A percentile compares a stretch with the other conserved stretches of the same genome.
phyloP scores from a whole-genome alignment of 257 asterid genomes.

The Ajuga chamaepitys region DNA sequence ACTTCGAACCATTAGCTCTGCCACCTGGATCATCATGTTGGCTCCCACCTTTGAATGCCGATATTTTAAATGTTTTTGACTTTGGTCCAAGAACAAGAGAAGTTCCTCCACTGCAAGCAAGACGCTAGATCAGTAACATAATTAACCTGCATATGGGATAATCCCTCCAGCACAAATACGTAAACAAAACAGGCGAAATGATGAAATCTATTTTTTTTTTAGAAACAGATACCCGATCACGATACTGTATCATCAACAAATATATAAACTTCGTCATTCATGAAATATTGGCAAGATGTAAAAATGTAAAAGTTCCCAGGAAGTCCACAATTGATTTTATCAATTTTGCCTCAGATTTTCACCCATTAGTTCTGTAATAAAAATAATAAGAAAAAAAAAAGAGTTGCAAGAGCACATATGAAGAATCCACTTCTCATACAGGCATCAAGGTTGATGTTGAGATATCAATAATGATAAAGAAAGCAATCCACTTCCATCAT shows the following conservation, averaged over 20 bases:
- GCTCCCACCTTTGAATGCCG: conserved; percentile 67
- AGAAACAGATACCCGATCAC: background rate
- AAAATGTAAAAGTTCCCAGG: background rate
- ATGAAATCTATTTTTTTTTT: too few species aligned
- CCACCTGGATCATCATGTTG: conserved; percentile 56
- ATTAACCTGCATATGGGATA: conserved; percentile 4
- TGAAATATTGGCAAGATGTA: background rate
- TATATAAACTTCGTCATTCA: background rate
- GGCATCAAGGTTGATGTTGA: background rate
- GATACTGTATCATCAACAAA: background rate
- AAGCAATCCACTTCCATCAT: background rate
- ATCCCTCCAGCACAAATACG: background rate
- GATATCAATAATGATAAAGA: background rate
- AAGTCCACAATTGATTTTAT: background rate
- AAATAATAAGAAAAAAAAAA: too few species aligned
- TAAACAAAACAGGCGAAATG: too few species aligned
- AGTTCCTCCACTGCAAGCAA: conserved; percentile 49
- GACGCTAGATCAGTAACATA: conserved; percentile 17
- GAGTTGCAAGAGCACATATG: background rate
- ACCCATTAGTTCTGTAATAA: too few species aligned
- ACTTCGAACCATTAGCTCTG: conserved; percentile 54
- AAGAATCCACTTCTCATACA: too few species aligned
- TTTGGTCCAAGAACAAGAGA: conserved; percentile 45
- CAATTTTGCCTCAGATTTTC: too few species aligned
- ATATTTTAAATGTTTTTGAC: conserved; percentile 50